Conservation (phyloP, 768 basidiomycete species). For the Glaciozyma antarctica region DNA sequence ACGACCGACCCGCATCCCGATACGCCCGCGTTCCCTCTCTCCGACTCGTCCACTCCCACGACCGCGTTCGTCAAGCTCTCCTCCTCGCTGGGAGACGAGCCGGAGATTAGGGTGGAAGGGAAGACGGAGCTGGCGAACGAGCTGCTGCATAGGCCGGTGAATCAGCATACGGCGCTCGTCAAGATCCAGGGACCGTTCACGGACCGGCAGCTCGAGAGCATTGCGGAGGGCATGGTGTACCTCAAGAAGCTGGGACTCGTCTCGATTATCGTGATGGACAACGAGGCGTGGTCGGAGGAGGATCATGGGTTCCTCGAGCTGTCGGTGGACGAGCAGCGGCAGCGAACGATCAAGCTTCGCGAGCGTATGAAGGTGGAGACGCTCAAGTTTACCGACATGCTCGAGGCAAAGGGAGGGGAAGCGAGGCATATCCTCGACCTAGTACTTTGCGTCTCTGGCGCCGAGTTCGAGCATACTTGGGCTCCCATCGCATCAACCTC, state of each 20-base stretch:
- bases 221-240: slow-evolving; percentile 85
- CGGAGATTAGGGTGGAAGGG: slow-evolving; percentile 41
- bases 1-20: slow-evolving; percentile 17
- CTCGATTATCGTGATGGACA: slow-evolving; percentile 87
- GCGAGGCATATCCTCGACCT: slow-evolving; percentile 83
- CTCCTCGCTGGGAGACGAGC: slow-evolving; percentile 55
- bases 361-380: slow-evolving; percentile 56
- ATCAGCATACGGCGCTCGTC: slow-evolving; percentile 81
- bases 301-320: slow-evolving; percentile 46
- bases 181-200: slow-evolving; percentile 95
- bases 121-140: slow-evolving; percentile 13
- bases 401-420: slow-evolving; percentile 74
- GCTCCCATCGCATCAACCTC: slow-evolving; percentile 37
- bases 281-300: slow-evolving; percentile 61
- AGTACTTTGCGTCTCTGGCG: slow-evolving; percentile 51
- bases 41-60: slow-evolving; percentile 38
- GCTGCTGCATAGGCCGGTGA: slow-evolving; percentile 51
- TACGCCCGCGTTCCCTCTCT: slow-evolving; percentile 36
- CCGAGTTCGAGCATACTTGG: slow-evolving; percentile 25
- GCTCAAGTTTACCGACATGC: slow-evolving; percentile 67
- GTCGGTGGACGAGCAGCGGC: slow-evolving; percentile 46
- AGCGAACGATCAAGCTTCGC: slow-evolving; percentile 19
- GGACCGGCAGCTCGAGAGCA: slow-evolving; percentile 84
- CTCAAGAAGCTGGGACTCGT: slow-evolving; percentile 92
- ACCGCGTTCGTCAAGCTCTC: slow-evolving; percentile 34